Conservation (phyloP, 2,329 filamentous ascomycete genomes). For the Alternaria novae-zelandiae region DNA sequence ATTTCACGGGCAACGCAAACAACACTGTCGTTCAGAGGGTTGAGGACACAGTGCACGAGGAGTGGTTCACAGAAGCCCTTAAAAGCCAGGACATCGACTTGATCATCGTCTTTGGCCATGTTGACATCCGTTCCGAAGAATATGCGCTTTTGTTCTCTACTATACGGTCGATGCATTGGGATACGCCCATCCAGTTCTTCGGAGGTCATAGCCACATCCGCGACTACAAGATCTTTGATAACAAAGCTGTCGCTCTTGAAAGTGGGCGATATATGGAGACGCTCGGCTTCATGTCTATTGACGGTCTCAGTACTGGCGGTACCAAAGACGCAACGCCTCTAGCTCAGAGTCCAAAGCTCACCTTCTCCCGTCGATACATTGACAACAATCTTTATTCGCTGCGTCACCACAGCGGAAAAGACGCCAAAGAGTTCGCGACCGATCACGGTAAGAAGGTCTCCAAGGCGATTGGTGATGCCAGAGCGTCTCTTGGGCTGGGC, state of each 20-base stretch:
- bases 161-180: slow-evolving; percentile 77
- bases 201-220: slow-evolving; percentile 90
- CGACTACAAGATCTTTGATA: slow-evolving; percentile 81
- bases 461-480: slow-evolving; percentile 70
- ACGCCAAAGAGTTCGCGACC: slow-evolving; percentile 76
- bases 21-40: slow-evolving; percentile 87
- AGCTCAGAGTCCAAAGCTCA: slow-evolving; percentile 48
- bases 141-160: slow-evolving; percentile 78
- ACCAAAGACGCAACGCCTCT: slow-evolving; percentile 32
- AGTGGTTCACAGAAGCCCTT: slow-evolving; percentile 89
- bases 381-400: slow-evolving; percentile 91
- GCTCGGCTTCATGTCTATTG: slow-evolving; percentile 88
- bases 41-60: slow-evolving; percentile 77
- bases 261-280: slow-evolving; percentile 95
- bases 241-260: slow-evolving; percentile 77
- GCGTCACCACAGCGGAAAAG: slow-evolving; percentile 77
- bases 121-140: slow-evolving; percentile 81
- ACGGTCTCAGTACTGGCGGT: slow-evolving; percentile 62
- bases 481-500: slow-evolving; percentile 75
- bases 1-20: slow-evolving; percentile 89
- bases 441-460: slow-evolving; percentile 75
- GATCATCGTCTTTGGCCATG: slow-evolving; percentile 85
- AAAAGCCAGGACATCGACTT: slow-evolving; percentile 80
- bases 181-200: slow-evolving; percentile 88
- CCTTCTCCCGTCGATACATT: slow-evolving; percentile 82